Evolutionary conservation across 768 basidiomycete species (phyloP), one percentile per base, ranked within the genome.

Genomic region (Pleurotus djamor): DNA sequence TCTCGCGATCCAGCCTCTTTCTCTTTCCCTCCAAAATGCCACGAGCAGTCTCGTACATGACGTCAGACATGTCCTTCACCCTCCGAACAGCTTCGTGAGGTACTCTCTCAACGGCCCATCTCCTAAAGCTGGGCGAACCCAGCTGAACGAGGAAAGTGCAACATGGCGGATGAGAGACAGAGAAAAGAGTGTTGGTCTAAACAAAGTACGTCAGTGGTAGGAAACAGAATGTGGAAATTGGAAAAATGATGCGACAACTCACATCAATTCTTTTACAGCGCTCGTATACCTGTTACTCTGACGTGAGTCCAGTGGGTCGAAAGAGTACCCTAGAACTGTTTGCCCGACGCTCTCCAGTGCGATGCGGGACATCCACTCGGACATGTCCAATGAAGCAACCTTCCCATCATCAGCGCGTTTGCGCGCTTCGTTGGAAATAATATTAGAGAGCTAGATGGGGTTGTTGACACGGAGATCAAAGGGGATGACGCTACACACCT

Each of bases 241-340:
- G 7, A 21, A 51, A 21, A 38, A 36, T 13, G 33, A 36, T 21
- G 43, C 51, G 28, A 52, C 16, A 4, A 65, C 77, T 48, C 62
- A 80, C 79, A 80, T 76, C 12, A 82, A 65, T 54, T 79, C 76
- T 51, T 78, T 78, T 56, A 80, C 73, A 4, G 78, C 79, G 33
- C 69, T 69, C 0, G 76, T 78, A 58, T 81, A 82, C 1, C 74
- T 71, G 60, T 81, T 80, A 54, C 71, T 78, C 32, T 72, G 67
- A 6, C 69, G 68, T 13, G 75, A 74, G 47, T 79, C 75, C 8
- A 80, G 69, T 2, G 79, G 78, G 60, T 81, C 78, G 61, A 81
- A 81, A 10, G 77, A 79, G 61, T 80, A 78, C 0, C 76, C 78
- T 1, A 81, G 68, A 21, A 81, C 70, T 4, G 77, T 73, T 60